Conservation (phyloP, 2,329 filamentous ascomycete genomes). For the Aspergillus bombycis region DNA sequence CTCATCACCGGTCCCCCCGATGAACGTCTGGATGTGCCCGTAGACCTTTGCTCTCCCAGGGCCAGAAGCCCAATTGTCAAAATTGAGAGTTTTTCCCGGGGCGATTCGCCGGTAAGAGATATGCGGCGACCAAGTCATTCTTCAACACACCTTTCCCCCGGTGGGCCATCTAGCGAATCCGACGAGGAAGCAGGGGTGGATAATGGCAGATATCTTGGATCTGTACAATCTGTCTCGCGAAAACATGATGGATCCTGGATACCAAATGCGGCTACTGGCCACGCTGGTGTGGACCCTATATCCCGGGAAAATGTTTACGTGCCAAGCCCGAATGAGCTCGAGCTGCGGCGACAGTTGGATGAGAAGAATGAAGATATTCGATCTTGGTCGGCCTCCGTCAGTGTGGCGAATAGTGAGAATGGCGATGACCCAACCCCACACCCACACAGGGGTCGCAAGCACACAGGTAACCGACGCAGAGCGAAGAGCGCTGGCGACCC, state of each 20-base stretch:
- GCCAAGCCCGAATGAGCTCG: constrained; percentile 55
- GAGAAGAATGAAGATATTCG: constrained; percentile 59
- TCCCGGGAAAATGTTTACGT: constrained; percentile 49
- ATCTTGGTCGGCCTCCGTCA: constrained; percentile 56
- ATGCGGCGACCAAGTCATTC: constrained; percentile 37
- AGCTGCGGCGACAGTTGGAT: constrained; percentile 48
- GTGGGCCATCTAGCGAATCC: constrained; percentile 30
- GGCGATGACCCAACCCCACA: constrained; percentile 31
- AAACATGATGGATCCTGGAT: constrained; percentile 53
- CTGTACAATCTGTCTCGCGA: constrained; percentile 32
- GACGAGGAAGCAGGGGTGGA: constrained; percentile 30
- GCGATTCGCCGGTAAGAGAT: constrained; percentile 47
- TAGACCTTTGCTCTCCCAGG: constrained; percentile 25
- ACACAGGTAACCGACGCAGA: constrained; percentile 40
- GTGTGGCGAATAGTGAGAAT: constrained; percentile 49
- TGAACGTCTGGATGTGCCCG: constrained; percentile 28
- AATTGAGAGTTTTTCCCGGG: constrained; percentile 46
- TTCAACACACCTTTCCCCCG: constrained; percentile 41
- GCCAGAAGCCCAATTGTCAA: constrained; percentile 49
- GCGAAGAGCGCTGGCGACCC: constrained; percentile 50
- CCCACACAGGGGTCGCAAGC: constrained; percentile 24
- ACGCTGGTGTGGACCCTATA: constrained; percentile 52
- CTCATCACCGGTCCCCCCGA: constrained; percentile 29
- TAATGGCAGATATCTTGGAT: constrained; percentile 21
- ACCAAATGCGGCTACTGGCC: constrained; percentile 40